phyloP scores from a whole-genome alignment of 495 filamentous ascomycete genomes.

The Podospora australis region DNA sequence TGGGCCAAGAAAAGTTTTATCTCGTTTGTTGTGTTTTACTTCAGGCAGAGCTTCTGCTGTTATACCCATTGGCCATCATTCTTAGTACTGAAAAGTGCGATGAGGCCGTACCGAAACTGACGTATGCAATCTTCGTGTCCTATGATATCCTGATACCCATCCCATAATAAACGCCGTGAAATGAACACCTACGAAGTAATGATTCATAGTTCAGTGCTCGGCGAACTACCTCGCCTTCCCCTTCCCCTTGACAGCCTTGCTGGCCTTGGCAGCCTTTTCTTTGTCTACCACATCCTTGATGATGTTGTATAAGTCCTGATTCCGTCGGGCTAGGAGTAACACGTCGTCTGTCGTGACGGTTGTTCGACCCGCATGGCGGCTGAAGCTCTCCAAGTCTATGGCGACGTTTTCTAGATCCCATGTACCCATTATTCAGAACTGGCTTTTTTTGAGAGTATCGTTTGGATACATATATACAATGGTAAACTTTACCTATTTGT shows the following conservation, averaged over 20 bases:
- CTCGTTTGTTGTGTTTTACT: not conserved
- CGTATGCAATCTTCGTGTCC: no score
- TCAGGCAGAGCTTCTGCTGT: no score
- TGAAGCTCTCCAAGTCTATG: conserved; percentile 73
- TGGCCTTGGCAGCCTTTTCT: conserved; percentile 39
- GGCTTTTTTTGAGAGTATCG: not conserved
- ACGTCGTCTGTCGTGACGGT: conserved; percentile 83
- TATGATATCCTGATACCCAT: no score
- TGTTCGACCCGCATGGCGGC: conserved; percentile 77
- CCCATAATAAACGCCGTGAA: no score
- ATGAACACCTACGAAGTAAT: not conserved
- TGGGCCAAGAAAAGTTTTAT: no score
- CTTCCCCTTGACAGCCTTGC: conserved; percentile 24
- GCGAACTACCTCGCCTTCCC: not conserved
- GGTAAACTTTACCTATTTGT: conserved; percentile 64
- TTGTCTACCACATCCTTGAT: conserved; percentile 61
- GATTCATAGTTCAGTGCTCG: not conserved
- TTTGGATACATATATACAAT: not conserved
- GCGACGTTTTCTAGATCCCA: conserved; percentile 57
- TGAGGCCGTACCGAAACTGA: no score
- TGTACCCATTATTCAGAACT: not conserved
- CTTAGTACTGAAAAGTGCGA: no score
- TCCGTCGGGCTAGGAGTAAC: conserved; percentile 75
- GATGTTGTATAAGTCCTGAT: conserved; percentile 72
- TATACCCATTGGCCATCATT: no score